Conservation (phyloP, 1,284 basidiomycete genomes). For the Ganoderma leucocontextum region DNA sequence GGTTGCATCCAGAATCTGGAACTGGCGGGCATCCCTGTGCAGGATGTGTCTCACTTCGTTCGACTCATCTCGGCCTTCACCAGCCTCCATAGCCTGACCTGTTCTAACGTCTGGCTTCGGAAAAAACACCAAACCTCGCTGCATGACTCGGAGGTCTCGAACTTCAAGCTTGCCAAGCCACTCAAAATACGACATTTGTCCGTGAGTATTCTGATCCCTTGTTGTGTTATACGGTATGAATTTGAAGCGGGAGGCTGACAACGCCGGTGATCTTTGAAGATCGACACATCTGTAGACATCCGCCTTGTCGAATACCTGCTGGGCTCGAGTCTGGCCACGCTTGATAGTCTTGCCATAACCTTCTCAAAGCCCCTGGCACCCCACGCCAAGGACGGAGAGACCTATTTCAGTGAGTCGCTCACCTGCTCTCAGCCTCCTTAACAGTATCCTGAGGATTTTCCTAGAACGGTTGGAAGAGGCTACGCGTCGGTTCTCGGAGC, state of each 20-base stretch:
- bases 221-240: not conserved
- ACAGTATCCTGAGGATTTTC: not conserved
- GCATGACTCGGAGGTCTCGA: not conserved
- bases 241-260: not conserved
- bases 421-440: not conserved
- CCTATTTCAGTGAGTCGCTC: not conserved
- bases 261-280: not conserved
- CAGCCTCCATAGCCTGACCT: not conserved
- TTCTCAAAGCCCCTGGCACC: not conserved
- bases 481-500: not conserved
- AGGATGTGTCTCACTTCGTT: not conserved
- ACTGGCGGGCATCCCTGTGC: not conserved
- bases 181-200: not conserved
- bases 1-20: not conserved
- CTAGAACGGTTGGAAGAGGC: not conserved
- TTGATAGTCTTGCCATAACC: not conserved
- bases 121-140: not conserved
- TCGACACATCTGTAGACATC: not conserved
- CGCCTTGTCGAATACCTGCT: not conserved
- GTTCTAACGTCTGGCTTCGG: not conserved
- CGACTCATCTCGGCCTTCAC: conserved; percentile 1
- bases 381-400: not conserved
- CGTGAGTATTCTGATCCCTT: not conserved
- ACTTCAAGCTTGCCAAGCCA: not conserved
- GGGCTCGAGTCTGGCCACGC: not conserved